Conservation (phyloP, 1,284 basidiomycete species). For the Microbotryum lychnidis-dioicae region DNA sequence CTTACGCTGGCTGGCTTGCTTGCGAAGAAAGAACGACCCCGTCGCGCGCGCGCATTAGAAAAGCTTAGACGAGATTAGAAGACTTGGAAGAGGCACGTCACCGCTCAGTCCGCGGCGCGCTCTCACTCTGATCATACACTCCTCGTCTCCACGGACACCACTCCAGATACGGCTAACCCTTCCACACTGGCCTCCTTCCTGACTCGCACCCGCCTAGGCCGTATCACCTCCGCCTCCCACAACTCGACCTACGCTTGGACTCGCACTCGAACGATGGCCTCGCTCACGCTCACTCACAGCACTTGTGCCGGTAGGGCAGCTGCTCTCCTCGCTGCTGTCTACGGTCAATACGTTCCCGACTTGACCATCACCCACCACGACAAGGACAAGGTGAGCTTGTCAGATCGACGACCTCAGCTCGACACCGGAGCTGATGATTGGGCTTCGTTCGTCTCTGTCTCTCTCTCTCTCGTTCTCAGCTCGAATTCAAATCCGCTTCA, state of each 20-base stretch:
- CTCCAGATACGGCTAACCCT: too few species aligned
- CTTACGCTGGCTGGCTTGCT: too few species aligned
- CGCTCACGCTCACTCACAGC: not conserved
- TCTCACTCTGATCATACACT: too few species aligned
- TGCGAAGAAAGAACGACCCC: too few species aligned
- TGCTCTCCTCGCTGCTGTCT: constrained; percentile 19
- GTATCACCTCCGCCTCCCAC: not conserved
- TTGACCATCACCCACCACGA: constrained; percentile 14
- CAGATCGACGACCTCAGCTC: not conserved
- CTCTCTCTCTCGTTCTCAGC: not conserved
- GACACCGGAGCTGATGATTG: not conserved
- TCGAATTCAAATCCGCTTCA: constrained; percentile 5
- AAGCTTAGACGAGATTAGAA: too few species aligned
- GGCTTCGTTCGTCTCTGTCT: not conserved
- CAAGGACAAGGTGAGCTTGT: constrained; percentile 21
- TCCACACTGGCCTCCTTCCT: not conserved
- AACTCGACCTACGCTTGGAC: not conserved
- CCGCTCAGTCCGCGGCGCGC: too few species aligned
- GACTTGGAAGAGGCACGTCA: too few species aligned
- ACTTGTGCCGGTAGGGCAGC: constrained; percentile 16
- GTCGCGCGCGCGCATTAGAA: too few species aligned
- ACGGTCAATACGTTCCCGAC: constrained; percentile 21
- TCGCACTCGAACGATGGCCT: not conserved
- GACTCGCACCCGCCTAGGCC: not conserved
- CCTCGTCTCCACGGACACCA: too few species aligned